Base-by-base conservation (phyloP, 805 yeast species). In the Hanseniaspora vineae region DNA sequence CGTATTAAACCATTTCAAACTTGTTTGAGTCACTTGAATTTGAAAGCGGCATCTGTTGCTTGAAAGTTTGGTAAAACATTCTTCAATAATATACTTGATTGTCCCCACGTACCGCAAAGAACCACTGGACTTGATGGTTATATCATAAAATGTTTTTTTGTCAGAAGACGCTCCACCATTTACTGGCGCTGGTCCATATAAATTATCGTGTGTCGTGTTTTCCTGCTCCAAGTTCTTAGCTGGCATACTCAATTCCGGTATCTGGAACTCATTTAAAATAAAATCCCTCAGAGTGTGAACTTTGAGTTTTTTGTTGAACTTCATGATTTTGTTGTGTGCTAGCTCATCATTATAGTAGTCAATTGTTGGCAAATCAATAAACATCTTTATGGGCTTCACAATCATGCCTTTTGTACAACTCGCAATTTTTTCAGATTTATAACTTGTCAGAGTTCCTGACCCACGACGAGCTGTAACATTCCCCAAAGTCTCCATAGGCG, bases 41-140 rank as follows among this genome's bases (percentile, higher is more conserved):
- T 23, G n/a, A 20, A 40, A 19, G 13, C 20, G 43, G 14, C 31
- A 40, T 20, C 31, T 31, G 15, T 49, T 51, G 12, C 20, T 45
- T 15, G 42, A 18, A 20, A 58, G 20, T 32, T 50, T 54, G 14
- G 49, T 46, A 49, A 54, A 60, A 33, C 58, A 50, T 10, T 55
- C 44, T 44, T 61, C 66, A 12, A 62, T 50, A 19, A 62, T 45
- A 49, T 56, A 63, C 46, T 56, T 61, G 15, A 60, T 56, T 2
- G 67, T 61, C 42, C 60, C 64, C 10, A 63, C 66, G 51, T 63
- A 63, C 39, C 64, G 46, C 42, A 63, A 35, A 1, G 67, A 62
- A 8, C 67, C 66, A 14, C 64, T 57, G 2, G 66, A 59, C 8
- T 55, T 49, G 3, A 51, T 47, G 15, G 49, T 44, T 15, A 51